phyloP scores from a whole-genome alignment of 768 basidiomycete species.

The Xerocomus spinulosus region DNA sequence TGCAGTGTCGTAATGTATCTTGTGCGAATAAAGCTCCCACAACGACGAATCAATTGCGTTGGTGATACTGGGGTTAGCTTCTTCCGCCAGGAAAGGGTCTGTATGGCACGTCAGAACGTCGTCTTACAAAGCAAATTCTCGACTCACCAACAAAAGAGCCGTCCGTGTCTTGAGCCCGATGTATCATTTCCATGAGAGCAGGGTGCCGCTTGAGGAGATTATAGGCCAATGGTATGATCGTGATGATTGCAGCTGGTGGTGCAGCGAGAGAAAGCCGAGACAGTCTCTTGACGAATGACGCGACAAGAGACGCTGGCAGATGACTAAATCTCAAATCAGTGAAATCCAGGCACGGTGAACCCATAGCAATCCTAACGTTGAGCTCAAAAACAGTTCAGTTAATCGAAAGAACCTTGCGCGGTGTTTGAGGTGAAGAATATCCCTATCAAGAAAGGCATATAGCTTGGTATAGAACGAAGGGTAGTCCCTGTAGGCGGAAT shows the following conservation, averaged over 20 bases:
- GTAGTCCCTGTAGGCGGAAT: constrained; percentile 64
- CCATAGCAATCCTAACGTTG: constrained; percentile 61
- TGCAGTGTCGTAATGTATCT: constrained; percentile 76
- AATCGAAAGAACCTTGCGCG: constrained; percentile 94
- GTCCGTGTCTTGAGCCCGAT: constrained; percentile 47
- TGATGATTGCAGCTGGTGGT: constrained; percentile 86
- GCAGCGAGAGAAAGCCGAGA: constrained; percentile 79
- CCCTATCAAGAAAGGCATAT: constrained; percentile 83
- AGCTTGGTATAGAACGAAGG: constrained; percentile 92
- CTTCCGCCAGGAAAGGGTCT: constrained; percentile 69
- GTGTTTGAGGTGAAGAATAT: constrained; percentile 88
- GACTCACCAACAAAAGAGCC: constrained; percentile 33
- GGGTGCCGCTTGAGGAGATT: constrained; percentile 92
- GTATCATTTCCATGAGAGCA: constrained; percentile 89
- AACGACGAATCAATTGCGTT: constrained; percentile 81
- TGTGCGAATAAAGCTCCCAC: constrained; percentile 86
- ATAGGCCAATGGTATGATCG: constrained; percentile 90
- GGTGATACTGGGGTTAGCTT: constrained; percentile 71
- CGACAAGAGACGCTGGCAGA: constrained; percentile 84
- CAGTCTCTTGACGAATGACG: constrained; percentile 91
- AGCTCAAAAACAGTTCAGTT: constrained; percentile 85
- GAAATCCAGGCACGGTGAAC: not conserved
- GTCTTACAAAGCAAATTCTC: not conserved
- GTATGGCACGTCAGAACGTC: constrained; percentile 1
- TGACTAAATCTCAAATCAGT: constrained; percentile 48